Evolutionary conservation across 148 eudicot genomes (phyloP), one percentile per base, ranked within the genome.

Genomic region (Euryodendron excelsum): DNA sequence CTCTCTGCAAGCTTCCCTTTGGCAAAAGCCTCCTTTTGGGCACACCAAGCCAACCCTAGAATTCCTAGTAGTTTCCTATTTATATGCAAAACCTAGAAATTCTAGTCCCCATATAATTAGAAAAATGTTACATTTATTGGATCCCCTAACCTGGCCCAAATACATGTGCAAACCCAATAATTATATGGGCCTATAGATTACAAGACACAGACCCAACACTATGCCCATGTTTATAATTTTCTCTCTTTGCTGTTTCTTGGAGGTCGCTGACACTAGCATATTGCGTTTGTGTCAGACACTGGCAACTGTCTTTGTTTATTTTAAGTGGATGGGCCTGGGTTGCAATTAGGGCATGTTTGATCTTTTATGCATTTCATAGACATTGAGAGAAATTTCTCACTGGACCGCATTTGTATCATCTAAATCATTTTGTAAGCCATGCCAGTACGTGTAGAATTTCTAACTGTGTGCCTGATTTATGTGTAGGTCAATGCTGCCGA

Each of bases 401-500:
- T 39, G 44, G 50, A 66, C 15, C 34, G n/a, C 27, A 58, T 23
- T 21, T 41, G 39, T 30, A 20, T 44, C 5, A 18, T 23, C 69
- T 41, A 23, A 18, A 47, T n/a, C 39, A 63, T 76, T 56, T 79
- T 27, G 34, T 33, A 39, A 48, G 34, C 55, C 27, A 58, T 50
- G 56, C 23, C 37, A 27, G 56, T 27, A 12, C 72, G 73, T 37
- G 17, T 31, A 65, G 3, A 39, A 47, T 73, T 66, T 76, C 58
- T 75, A 70, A 80, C 70, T 27, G 12, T 62, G 72, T 14, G 64
- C 78, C n/a, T 73, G 69, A 39, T 67, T 72, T 21, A 55, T 86
- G 12, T 85, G 83, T 86, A 96, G 99, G 88, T 96, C 21, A 89
- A 86, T 83, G 83, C 87, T 77, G 98, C 94, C 31, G 83, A 88